Conservation (phyloP, 192 early-diverging fungal species). For the Physocladia obscura region DNA sequence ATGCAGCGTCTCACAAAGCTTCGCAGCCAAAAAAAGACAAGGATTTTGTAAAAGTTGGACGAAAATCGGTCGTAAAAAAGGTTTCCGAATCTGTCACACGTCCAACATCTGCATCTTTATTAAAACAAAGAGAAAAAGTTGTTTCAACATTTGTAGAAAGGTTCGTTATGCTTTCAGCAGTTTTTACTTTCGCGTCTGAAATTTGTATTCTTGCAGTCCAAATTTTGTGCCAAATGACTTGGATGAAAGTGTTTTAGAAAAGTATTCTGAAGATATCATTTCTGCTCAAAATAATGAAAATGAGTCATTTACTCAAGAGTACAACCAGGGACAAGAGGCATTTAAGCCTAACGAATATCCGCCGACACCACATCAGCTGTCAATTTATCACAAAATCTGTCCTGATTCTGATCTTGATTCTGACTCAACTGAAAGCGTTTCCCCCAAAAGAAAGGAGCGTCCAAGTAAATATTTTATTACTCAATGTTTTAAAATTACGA, state of each 20-base stretch:
- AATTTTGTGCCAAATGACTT: background rate
- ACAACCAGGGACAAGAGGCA: background rate
- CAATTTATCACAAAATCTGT: constrained; percentile 32
- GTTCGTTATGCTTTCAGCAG: background rate
- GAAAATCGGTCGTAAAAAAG: too few relatives aligned
- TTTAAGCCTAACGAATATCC: constrained; percentile 33
- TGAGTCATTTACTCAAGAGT: background rate
- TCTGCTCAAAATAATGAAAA: background rate
- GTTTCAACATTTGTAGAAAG: background rate
- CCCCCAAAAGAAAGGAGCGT: background rate
- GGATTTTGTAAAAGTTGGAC: too few relatives aligned
- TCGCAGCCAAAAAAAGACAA: too few relatives aligned
- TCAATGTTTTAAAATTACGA: constrained; percentile 26
- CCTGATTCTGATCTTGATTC: constrained; percentile 35
- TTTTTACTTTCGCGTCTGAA: background rate
- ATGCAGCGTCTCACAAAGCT: too few relatives aligned
- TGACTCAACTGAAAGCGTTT: background rate
- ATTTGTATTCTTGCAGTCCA: background rate
- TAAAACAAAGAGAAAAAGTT: constrained; percentile 11
- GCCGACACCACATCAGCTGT: constrained; percentile 44
- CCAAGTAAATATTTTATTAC: constrained; percentile 12
- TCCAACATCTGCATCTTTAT: constrained; percentile 14
- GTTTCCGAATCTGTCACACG: background rate
- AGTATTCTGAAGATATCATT: too few relatives aligned
- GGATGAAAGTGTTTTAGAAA: background rate